Percentiles rank a stretch among this genome's conserved stretches.
These are phyloP conservation scores for Vigna hirtella DNA, from an alignment of 306 rosid species.

Conservation along the genomic window DNA sequence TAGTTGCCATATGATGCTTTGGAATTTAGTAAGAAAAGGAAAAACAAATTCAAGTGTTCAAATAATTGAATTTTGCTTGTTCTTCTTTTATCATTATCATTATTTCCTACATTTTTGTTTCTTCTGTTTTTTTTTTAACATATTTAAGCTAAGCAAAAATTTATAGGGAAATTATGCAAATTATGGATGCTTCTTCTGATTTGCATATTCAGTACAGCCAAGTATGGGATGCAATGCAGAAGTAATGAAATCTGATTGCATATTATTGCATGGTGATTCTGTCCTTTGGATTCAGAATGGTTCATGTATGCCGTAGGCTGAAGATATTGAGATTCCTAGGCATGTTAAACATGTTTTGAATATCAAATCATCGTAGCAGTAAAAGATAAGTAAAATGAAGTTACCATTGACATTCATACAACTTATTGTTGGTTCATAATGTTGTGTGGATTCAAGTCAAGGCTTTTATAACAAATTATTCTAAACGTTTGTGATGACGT, in stretches of 20 bases:
- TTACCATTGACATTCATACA: too few relatives aligned
- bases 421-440: background rate
- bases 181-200: background rate
- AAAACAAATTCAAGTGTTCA: background rate
- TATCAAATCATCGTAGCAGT: background rate
- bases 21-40: background rate
- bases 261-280: background rate
- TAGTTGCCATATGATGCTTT: slow-evolving; percentile 16
- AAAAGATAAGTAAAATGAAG: background rate
- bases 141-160: background rate
- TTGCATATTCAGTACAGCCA: background rate
- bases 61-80: background rate
- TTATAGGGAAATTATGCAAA: background rate
- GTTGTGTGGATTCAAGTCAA: background rate
- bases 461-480: too few relatives aligned
- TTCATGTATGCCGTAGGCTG: background rate
- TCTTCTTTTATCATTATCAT: background rate
- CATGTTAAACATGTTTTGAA: background rate
- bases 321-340: background rate
- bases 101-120: background rate
- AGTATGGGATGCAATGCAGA: background rate
- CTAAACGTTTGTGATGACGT: too few relatives aligned
- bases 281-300: background rate
- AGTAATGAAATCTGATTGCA: background rate
- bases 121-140: background rate